Evolutionary conservation across 495 filamentous ascomycete species (phyloP).

Genomic region (Xylaria flabelliformis): DNA sequence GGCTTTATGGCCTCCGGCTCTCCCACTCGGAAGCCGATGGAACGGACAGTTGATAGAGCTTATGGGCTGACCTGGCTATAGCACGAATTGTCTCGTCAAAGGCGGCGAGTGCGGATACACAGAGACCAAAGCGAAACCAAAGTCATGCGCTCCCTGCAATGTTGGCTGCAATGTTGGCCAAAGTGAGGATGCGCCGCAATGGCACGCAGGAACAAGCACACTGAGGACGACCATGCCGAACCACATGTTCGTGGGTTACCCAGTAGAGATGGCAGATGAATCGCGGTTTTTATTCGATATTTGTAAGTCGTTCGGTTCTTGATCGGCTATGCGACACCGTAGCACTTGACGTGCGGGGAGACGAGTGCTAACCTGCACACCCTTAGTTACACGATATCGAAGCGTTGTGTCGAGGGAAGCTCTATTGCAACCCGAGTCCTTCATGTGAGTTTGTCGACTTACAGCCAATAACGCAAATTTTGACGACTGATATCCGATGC

Average conservation of each 20-base stretch:
- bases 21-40: slow-evolving; percentile 2
- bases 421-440: slow-evolving; percentile 25
- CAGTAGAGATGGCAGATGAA: slow-evolving; percentile 29
- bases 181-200: slow-evolving; percentile 19
- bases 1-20: neutral
- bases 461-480: neutral
- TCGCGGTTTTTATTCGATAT: slow-evolving; percentile 29
- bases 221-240: slow-evolving; percentile 29
- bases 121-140: slow-evolving; percentile 23
- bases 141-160: slow-evolving; percentile 16
- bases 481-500: slow-evolving; percentile 6
- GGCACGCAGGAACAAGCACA: slow-evolving; percentile 24
- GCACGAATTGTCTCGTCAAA: slow-evolving; percentile 45
- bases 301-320: slow-evolving; percentile 13
- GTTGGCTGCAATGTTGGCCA: slow-evolving; percentile 6
- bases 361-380: slow-evolving; percentile 4
- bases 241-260: slow-evolving; percentile 28
- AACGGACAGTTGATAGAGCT: neutral
- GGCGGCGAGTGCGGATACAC: slow-evolving; percentile 44
- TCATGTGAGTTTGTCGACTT: slow-evolving; percentile 13
- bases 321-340: neutral
- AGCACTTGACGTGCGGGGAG: neutral
- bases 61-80: slow-evolving; percentile 19
- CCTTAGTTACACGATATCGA: slow-evolving; percentile 25
- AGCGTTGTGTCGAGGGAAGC: slow-evolving; percentile 26